A percentile compares a stretch with the other conserved stretches of the same genome.
phyloP scores from a whole-genome alignment of 1,284 basidiomycete genomes.

The Ceratorhiza oryzae-sativae region DNA sequence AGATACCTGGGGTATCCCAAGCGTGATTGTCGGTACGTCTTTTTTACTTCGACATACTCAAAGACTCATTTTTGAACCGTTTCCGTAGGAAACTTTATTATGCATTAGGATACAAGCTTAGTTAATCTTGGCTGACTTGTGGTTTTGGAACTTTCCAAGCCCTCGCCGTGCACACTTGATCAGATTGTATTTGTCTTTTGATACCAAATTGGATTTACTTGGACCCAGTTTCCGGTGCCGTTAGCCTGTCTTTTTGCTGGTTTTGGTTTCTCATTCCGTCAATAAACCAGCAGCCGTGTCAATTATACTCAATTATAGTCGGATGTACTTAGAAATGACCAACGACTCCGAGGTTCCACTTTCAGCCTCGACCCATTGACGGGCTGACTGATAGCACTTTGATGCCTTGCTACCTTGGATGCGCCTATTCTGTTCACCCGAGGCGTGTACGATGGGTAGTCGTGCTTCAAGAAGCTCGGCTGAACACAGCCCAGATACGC shows the following conservation, averaged over 20 bases:
- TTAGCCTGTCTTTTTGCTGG: background rate
- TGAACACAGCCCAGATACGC: too few species aligned
- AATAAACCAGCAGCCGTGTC: too few species aligned
- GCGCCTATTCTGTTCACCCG: too few species aligned
- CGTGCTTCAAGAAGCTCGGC: too few species aligned
- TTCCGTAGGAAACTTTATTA: constrained; percentile 71
- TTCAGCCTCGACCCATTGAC: too few species aligned
- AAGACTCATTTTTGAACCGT: background rate
- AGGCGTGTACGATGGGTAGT: too few species aligned
- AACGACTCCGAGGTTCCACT: too few species aligned
- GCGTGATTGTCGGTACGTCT: constrained; percentile 78
- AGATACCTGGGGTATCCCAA: constrained; percentile 92
- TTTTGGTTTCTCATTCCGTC: background rate
- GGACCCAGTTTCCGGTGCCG: too few species aligned
- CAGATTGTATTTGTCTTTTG: background rate
- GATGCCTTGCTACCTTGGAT: too few species aligned
- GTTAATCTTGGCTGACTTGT: constrained; percentile 13
- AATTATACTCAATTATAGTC: too few species aligned
- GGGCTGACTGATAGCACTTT: too few species aligned
- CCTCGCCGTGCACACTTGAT: background rate
- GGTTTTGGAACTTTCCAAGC: background rate
- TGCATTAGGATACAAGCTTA: constrained; percentile 51
- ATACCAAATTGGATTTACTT: background rate
- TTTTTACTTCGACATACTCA: background rate
- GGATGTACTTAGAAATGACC: too few species aligned